phyloP scores from a whole-genome alignment of 2,329 filamentous ascomycete species.

The Colletotrichum tanaceti region DNA sequence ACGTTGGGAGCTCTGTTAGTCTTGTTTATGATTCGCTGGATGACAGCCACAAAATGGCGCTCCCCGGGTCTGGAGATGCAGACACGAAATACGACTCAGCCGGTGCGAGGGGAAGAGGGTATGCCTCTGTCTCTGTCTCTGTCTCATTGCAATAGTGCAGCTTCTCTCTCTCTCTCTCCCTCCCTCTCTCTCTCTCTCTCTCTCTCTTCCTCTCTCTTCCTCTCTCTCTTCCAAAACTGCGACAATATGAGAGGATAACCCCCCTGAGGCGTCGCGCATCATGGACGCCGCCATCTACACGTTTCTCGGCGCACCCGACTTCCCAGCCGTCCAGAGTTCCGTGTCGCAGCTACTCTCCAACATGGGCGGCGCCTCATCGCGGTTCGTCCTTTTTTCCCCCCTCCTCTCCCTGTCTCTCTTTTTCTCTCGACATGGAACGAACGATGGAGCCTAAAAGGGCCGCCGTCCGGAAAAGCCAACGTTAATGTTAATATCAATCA shows the following conservation, averaged over 20 bases:
- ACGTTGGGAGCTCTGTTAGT: slow-evolving; percentile 9
- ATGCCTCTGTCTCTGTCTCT: no score
- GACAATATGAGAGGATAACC: neutral
- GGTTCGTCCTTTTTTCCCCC: slow-evolving; percentile 9
- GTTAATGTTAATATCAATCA: no score
- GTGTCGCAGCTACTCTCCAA: neutral
- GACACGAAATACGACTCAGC: slow-evolving; percentile 30
- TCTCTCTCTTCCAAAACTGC: no score
- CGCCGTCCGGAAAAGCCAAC: neutral
- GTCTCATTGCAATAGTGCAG: slow-evolving; percentile 4
- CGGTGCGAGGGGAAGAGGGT: neutral
- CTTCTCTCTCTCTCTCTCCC: neutral
- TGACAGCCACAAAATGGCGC: slow-evolving; percentile 9
- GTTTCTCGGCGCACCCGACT: slow-evolving; percentile 16
- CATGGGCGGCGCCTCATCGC: slow-evolving; percentile 34
- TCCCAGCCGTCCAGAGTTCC: slow-evolving; percentile 1
- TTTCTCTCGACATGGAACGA: neutral
- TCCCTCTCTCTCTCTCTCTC: no score
- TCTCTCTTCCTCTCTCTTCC: no score
- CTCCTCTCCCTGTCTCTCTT: no score
- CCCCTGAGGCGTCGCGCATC: neutral
- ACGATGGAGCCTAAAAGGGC: neutral
- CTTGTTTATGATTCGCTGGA: slow-evolving; percentile 8
- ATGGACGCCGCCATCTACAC: slow-evolving; percentile 10
- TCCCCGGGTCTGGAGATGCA: slow-evolving; percentile 6